A percentile compares a stretch with the other conserved stretches of the same genome.
Conservation (phyloP, 306 rosid genomes). For the Lotus japonicus region DNA sequence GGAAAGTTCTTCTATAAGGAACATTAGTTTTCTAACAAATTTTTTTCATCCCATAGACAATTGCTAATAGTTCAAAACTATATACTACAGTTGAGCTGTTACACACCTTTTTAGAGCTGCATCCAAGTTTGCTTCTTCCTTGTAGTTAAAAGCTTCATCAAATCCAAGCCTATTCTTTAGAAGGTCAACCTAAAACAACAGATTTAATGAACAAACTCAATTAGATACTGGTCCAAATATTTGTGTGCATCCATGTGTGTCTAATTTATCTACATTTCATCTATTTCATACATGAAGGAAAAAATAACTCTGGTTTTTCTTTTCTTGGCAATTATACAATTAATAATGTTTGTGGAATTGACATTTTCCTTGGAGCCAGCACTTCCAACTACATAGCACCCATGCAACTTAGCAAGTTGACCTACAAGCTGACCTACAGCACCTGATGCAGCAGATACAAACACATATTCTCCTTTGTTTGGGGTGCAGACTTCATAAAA, state of each 20-base stretch:
- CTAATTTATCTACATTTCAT: neutral
- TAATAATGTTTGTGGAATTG: neutral
- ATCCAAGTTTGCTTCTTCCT: constrained; percentile 35
- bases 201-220: neutral
- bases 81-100: neutral
- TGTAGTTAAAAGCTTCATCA: constrained; percentile 47
- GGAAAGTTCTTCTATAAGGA: too few species aligned
- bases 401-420: constrained; percentile 49
- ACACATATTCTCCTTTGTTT: constrained; percentile 39
- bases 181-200: constrained; percentile 33
- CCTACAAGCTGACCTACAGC: constrained; percentile 62
- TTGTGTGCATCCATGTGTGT: neutral
- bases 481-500: constrained; percentile 41
- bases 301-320: neutral
- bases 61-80: neutral
- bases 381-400: constrained; percentile 65
- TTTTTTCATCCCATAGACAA: neutral
- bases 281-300: neutral
- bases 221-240: neutral
- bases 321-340: neutral
- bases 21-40: too few species aligned
- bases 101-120: constrained; percentile 36
- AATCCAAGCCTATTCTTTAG: constrained; percentile 38
- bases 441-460: constrained; percentile 53
- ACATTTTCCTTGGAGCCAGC: constrained; percentile 47